Base-by-base conservation (phyloP, 192 early-diverging fungal genomes). In the Gigaspora rosea region DNA sequence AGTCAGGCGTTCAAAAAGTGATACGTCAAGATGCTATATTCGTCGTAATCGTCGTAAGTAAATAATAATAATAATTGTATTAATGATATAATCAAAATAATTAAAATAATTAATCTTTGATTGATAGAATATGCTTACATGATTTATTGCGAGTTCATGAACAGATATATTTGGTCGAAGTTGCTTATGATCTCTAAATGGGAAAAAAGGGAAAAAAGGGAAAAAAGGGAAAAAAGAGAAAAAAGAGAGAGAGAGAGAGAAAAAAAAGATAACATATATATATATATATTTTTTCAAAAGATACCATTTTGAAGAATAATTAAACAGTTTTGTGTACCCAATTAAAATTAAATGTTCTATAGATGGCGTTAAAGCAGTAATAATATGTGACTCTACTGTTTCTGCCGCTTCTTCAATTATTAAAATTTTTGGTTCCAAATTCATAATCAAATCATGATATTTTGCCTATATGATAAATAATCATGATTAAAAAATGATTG, bases 331-430 rank as follows among this genome's bases (percentile, higher is more conserved):
- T 52, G n/a, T 67, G 51, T 83, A 85, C 84, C 88, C 88, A 65
- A 89, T 89, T 11, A 89, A 65, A 50, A 89, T 84, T 12, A 89
- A 66, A 65, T 89, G 88, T 58, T 89, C 69, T 11, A 85, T 68
- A 2, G 82, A 79, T 2, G 82, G 79, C 8, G 86, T 83, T 18
- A 89, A 72, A 2, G 88, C 84, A 16, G 82, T 80, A 4, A 85
- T 52, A 18, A 89, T 82, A 61, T 89, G 88, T 4, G 88, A 83
- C 65, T 89, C 88, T 61, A 89, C 36, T 35, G 86, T 85, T 68
- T 89, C 88, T 0, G 85, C 87, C 0, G 88, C 88, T 74, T 89
- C 88, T 76, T 89, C 88, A 3, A 86, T 80, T n/a, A 89, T 82
- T 68, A 89, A 83, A 16, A 89, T 74, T 50, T 77, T 81, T 46